Evolutionary conservation across 331 rosid genomes (phyloP), one percentile per base, ranked within the genome.

Genomic region (Cydonia oblonga): DNA sequence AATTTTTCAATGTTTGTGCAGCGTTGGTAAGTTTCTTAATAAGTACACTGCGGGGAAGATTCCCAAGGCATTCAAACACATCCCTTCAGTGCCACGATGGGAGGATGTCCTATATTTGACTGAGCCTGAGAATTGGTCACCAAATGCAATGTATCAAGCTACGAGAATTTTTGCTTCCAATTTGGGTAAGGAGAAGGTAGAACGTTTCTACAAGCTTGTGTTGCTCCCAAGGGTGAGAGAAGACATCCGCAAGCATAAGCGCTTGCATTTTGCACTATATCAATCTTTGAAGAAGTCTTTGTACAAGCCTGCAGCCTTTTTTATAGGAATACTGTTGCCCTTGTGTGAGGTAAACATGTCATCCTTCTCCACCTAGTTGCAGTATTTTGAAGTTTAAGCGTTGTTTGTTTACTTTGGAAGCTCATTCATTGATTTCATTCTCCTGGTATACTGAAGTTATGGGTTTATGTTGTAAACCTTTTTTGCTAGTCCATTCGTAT

Each of bases 41-140:
- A 89, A 25, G 61, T 93, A 90, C 70, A 90, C 90, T 3, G 75
- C 81, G 13, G 97, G 98, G 4, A 87, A 80, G 85, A 56, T 93
- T 53, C 98, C 98, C 64, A 89, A 84, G 78, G 87, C 93, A 54
- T 82, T 93, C 71, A 93, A 93, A 71, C 87, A 73, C 81, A 87
- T 93, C 63, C 86, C 97, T 59, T 75, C 96, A 26, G 74, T 84
- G 90, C 68, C 71, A 54, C 86, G 66, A 11, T 93, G 96, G 97
- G 97, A 93, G 74, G 90, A 89, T 74, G 77, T 85, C 57, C 73
- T 93, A 18, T 86, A 90, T 75, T 26, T 90, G 51, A 93, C 97
- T 10, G 92, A 89, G 83, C 97, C 98, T 54, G 90, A 93, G 71
- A 90, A 89, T 14, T 93, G 97, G 97, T 93, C 98, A 6, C 96